Evolutionary conservation across 1,139 yeast genomes (phyloP).

Genomic region (Diutina sp.): DNA sequence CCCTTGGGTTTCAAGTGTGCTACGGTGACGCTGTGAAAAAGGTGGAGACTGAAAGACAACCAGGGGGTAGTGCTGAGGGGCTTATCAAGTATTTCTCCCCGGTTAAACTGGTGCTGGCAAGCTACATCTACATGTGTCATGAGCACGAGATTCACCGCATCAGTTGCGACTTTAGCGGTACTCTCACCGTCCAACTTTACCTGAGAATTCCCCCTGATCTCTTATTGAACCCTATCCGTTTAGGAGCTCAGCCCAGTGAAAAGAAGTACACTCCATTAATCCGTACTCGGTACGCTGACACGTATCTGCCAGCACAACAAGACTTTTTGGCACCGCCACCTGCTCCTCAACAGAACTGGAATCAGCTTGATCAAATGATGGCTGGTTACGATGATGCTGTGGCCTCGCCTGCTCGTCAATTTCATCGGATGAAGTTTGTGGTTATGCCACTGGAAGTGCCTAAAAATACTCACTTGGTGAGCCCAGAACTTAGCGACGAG

Average conservation of each 20-base stretch:
- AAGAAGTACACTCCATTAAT: constrained; percentile 40
- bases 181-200: constrained; percentile 69
- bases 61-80: constrained; percentile 41
- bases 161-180: constrained; percentile 54
- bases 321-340: constrained; percentile 19
- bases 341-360: constrained; percentile 63
- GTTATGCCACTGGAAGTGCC: constrained; percentile 66
- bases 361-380: constrained; percentile 73
- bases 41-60: constrained; percentile 49
- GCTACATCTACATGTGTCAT: constrained; percentile 59
- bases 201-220: constrained; percentile 13
- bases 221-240: constrained; percentile 12
- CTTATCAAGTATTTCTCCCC: constrained; percentile 28
- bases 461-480: constrained; percentile 35
- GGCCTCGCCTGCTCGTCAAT: constrained; percentile 38
- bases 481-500: constrained; percentile 63
- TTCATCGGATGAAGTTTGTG: constrained; percentile 68
- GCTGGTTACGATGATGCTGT: constrained; percentile 81
- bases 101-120: constrained; percentile 21
- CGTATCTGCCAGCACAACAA: constrained; percentile 45
- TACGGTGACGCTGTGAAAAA: constrained; percentile 52
- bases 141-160: constrained; percentile 82
- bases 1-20: constrained; percentile 86
- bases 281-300: constrained; percentile 66
- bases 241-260: constrained; percentile 6